A percentile compares a stretch with the other conserved stretches of the same genome.
Conservation (phyloP, 2,329 filamentous ascomycete genomes). For the Nothomitra cinnamomea region DNA sequence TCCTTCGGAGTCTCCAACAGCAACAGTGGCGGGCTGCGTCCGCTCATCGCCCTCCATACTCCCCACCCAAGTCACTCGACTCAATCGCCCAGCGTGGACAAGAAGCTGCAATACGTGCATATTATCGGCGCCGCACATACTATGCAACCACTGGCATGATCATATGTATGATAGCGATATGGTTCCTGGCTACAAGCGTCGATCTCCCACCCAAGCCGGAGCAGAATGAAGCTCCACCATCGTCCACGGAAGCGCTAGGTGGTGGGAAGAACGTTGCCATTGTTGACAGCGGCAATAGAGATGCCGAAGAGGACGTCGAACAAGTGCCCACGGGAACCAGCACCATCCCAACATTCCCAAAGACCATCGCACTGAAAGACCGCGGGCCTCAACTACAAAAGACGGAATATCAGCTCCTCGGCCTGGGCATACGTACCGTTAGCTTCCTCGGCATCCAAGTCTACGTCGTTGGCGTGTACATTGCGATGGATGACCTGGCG, state of each 20-base stretch:
- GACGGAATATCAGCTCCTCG: slow-evolving; percentile 71
- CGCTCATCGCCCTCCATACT: not conserved
- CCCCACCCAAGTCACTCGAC: not conserved
- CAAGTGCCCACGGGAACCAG: slow-evolving; percentile 67
- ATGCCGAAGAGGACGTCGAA: slow-evolving; percentile 51
- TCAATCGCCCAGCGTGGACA: slow-evolving; percentile 4
- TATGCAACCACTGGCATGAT: not conserved
- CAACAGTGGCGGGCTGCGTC: not conserved
- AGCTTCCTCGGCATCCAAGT: slow-evolving; percentile 83
- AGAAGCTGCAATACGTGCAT: slow-evolving; percentile 2
- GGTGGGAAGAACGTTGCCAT: not conserved
- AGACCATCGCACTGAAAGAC: slow-evolving; percentile 37
- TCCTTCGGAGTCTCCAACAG: not conserved
- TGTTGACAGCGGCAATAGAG: slow-evolving; percentile 10
- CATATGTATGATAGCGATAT: slow-evolving; percentile 3
- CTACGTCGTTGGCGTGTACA: slow-evolving; percentile 86
- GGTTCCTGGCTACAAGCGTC: not conserved
- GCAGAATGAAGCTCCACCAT: slow-evolving; percentile 3
- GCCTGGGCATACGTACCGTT: slow-evolving; percentile 74
- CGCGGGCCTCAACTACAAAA: slow-evolving; percentile 23
- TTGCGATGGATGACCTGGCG: slow-evolving; percentile 67
- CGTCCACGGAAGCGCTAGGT: not conserved
- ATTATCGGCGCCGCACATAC: slow-evolving; percentile 6
- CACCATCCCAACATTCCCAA: slow-evolving; percentile 64
- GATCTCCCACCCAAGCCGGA: not conserved